Evolutionary conservation across 495 filamentous ascomycete species (phyloP).

Genomic region (Neurospora sp.): DNA sequence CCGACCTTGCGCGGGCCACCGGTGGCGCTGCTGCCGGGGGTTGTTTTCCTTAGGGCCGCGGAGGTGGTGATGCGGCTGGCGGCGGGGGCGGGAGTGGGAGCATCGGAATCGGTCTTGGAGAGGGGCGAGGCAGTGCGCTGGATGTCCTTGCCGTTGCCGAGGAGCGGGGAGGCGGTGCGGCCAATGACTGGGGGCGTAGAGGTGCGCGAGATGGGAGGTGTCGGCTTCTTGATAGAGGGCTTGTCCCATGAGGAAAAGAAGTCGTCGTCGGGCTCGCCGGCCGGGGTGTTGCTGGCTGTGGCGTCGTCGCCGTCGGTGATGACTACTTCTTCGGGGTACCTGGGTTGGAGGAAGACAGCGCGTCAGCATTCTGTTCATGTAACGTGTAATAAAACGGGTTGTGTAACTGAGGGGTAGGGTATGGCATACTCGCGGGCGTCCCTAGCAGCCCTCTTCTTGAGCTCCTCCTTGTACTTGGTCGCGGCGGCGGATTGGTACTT

Average conservation of each 20-base stretch:
- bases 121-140: slow-evolving; percentile 75
- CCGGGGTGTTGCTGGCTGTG: slow-evolving; percentile 58
- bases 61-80: slow-evolving; percentile 65
- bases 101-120: slow-evolving; percentile 40
- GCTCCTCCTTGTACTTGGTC: slow-evolving; percentile 92
- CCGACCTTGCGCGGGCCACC: slow-evolving; percentile 63
- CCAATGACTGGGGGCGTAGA: slow-evolving; percentile 77
- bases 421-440: slow-evolving; percentile 66
- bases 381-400: not conserved
- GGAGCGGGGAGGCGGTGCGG: slow-evolving; percentile 79
- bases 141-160: slow-evolving; percentile 61
- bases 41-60: slow-evolving; percentile 64
- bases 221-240: slow-evolving; percentile 91
- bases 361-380: slow-evolving; percentile 7
- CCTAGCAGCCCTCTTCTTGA: slow-evolving; percentile 68
- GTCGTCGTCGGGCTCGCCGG: slow-evolving; percentile 73
- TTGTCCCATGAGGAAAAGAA: slow-evolving; percentile 99
- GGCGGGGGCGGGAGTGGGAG: slow-evolving; percentile 28
- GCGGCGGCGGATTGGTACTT: slow-evolving; percentile 91
- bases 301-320: slow-evolving; percentile 64
- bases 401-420: not conserved
- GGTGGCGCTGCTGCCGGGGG: slow-evolving; percentile 40
- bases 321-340: slow-evolving; percentile 77
- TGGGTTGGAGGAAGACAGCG: slow-evolving; percentile 23
- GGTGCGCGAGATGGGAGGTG: slow-evolving; percentile 84